A percentile compares a stretch with the other conserved stretches of the same genome.
phyloP scores from a whole-genome alignment of 2,329 filamentous ascomycete genomes.

The Xylaria sp. region DNA sequence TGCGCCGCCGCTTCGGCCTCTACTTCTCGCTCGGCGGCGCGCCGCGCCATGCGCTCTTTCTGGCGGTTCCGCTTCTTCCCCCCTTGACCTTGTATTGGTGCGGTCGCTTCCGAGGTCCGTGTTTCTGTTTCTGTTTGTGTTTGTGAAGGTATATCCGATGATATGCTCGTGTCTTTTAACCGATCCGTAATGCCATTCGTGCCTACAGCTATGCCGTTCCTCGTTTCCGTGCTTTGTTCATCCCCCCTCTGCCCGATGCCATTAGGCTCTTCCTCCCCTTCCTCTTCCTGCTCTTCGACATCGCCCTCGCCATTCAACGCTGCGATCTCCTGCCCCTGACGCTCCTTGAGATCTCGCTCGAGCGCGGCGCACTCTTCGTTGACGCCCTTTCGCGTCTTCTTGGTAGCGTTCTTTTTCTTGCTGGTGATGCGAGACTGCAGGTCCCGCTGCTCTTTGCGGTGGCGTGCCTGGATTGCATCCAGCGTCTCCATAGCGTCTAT shows the following conservation, averaged over 20 bases:
- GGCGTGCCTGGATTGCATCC: slow-evolving; percentile 78
- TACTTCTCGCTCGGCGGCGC: slow-evolving; percentile 82
- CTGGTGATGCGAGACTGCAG: slow-evolving; percentile 84
- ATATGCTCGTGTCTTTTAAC: slow-evolving; percentile 28
- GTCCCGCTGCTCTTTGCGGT: slow-evolving; percentile 88
- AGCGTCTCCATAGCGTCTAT: slow-evolving; percentile 54
- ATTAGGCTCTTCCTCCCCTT: slow-evolving; percentile 23
- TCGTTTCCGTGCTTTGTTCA: neutral
- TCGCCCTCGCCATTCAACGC: slow-evolving; percentile 38
- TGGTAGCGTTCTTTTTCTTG: slow-evolving; percentile 96
- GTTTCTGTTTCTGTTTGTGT: slow-evolving; percentile 30
- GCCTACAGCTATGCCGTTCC: neutral
- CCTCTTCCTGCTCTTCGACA: slow-evolving; percentile 23
- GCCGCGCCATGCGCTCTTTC: slow-evolving; percentile 87
- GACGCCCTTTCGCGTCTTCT: slow-evolving; percentile 78
- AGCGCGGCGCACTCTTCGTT: slow-evolving; percentile 77
- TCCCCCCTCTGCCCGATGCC: neutral
- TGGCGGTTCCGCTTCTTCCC: slow-evolving; percentile 84
- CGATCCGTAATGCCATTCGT: slow-evolving; percentile 30
- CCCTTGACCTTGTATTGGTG: slow-evolving; percentile 19
- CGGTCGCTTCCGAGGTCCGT: neutral
- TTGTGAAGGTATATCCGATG: neutral
- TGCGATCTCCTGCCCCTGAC: slow-evolving; percentile 67
- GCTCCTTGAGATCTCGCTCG: slow-evolving; percentile 69
- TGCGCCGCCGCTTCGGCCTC: slow-evolving; percentile 69